Evolutionary conservation across 2,329 filamentous ascomycete genomes (phyloP), one percentile per base, ranked within the genome.

Genomic region (Aspergillus uvarum): DNA sequence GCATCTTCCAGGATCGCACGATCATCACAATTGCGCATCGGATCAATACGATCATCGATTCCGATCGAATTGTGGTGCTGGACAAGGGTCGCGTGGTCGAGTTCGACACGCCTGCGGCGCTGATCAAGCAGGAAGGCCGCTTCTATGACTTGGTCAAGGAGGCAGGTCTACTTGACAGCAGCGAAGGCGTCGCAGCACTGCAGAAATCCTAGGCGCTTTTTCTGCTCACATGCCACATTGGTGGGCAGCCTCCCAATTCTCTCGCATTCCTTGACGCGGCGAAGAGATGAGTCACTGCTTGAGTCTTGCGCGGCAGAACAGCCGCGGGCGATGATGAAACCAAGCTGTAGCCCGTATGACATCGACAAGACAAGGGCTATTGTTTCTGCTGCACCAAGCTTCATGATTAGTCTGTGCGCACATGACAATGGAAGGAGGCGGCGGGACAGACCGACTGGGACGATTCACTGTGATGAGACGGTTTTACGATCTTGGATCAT

Each of bases 1-100:
- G 77, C 68, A 82, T 87, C 74, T 99, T 99, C 79, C 84, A 88
- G 63, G 92, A 97, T 77, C 87, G 92, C 56, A 99, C 95, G 42
- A 98, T 99, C 76, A 96, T 99, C 76, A 99, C 95, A 1, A 96
- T 99, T 70, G 95, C 95, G 26, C 95, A 99, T 80, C 89, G 95
- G 58, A 96, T 99, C 80, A 98, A 98, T 80, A 99, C 95, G 11
- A 98, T 99, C 70, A 84, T 99, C 14, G 87, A 89, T 70, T 87
- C 84, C 62, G 94, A 99, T 79, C 87, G 93, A 54, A 95, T 99
- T 63, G 88, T 99, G 38, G 95, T 99, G 53, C 85, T 99, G 5
- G 92, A 98, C 73, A 89, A 90, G 76, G 95, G 95, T 48, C 86
- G 87, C 69, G 93, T 99, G 47, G 89, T 88, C 53, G 95, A 99